Conservation (phyloP, 2,329 filamentous ascomycete genomes). For the Endothia cerciana region DNA sequence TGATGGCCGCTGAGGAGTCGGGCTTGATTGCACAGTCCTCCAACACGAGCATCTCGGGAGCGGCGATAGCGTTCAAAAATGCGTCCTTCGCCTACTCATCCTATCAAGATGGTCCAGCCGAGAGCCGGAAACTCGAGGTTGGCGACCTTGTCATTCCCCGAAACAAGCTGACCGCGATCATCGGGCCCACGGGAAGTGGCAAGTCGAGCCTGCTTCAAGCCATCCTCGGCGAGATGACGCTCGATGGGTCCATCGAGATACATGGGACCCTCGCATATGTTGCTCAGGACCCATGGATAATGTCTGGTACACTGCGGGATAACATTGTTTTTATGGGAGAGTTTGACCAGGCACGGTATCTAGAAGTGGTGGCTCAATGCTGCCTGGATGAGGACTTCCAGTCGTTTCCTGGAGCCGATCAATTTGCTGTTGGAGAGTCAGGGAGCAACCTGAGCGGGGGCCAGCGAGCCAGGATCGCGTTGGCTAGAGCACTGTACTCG, state of each 20-base stretch:
- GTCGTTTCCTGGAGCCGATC: constrained; percentile 13
- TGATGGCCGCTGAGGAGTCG: constrained; percentile 14
- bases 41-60: not conserved
- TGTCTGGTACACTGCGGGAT: constrained; percentile 13
- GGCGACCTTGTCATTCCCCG: constrained; percentile 10
- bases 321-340: constrained; percentile 17
- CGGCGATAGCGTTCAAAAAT: constrained; percentile 7
- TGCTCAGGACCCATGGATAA: constrained; percentile 16
- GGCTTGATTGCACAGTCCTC: not conserved
- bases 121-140: constrained; percentile 7
- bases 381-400: constrained; percentile 13
- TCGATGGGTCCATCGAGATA: not conserved
- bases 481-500: constrained; percentile 17
- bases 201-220: constrained; percentile 20
- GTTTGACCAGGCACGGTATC: constrained; percentile 12
- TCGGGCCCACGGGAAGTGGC: constrained; percentile 14
- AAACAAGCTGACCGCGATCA: constrained; percentile 2
- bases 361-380: not conserved
- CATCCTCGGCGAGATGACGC: constrained; percentile 12
- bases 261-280: constrained; percentile 10
- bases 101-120: constrained; percentile 3
- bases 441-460: constrained; percentile 17
- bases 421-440: constrained; percentile 13
- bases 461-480: constrained; percentile 9
- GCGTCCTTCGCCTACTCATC: constrained; percentile 11